Conservation (phyloP, 805 yeast species). For the Wickerhamomyces bisporus region DNA sequence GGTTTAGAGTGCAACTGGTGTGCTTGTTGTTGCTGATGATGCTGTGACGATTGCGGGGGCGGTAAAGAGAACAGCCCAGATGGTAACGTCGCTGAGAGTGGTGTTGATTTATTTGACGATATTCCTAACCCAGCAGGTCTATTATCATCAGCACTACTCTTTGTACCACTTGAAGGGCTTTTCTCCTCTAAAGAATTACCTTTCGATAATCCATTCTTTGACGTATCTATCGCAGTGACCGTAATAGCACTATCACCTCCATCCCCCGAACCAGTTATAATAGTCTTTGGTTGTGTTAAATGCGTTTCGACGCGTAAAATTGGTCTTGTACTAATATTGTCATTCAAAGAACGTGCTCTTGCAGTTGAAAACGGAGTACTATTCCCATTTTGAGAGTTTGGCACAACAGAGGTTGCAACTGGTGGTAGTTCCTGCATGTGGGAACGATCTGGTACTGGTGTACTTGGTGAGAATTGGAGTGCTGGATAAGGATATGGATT, state of each 20-base stretch:
- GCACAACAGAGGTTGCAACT: conserved; percentile 6
- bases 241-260: conserved; percentile 14
- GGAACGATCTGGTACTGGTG: conserved; percentile 8
- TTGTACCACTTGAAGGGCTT: conserved; percentile 13
- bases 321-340: conserved; percentile 21
- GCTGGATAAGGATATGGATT: conserved; percentile 6
- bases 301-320: conserved; percentile 21
- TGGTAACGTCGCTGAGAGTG: conserved; percentile 29
- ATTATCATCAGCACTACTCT: conserved; percentile 6
- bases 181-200: conserved; percentile 3
- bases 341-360: conserved; percentile 21
- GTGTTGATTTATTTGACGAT: conserved; percentile 22
- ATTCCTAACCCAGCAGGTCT: conserved; percentile 14
- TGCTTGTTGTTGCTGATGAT: not conserved
- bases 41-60: conserved; percentile 25
- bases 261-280: conserved; percentile 1
- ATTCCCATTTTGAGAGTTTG: not conserved
- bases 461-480: conserved; percentile 10
- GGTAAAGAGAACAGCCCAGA: conserved; percentile 28
- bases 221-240: conserved; percentile 11
- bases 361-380: conserved; percentile 7
- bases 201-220: conserved; percentile 3
- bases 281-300: not conserved
- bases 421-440: conserved; percentile 2
- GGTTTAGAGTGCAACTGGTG: conserved; percentile 19